Percentiles rank a stretch among this genome's conserved stretches.
phyloP scores from a whole-genome alignment of 208 protist genomes.

The Leishmania major region DNA sequence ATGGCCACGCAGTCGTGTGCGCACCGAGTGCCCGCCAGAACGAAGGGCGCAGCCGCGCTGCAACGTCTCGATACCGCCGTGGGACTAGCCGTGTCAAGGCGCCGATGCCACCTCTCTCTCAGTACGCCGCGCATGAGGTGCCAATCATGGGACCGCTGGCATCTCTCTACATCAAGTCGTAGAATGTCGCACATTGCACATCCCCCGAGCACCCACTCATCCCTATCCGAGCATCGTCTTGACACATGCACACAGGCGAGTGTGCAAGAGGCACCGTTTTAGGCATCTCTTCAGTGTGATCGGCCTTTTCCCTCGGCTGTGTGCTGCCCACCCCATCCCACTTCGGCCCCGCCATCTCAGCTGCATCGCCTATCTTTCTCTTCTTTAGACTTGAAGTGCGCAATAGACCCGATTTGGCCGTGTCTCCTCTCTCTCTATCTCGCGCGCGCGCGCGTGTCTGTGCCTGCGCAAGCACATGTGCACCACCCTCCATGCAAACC shows the following conservation, averaged over 20 bases:
- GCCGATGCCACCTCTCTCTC: background rate
- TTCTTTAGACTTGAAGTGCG: background rate
- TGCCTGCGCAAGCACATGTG: background rate
- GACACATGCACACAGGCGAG: background rate
- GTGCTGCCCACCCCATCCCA: background rate
- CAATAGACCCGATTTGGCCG: background rate
- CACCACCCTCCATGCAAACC: background rate
- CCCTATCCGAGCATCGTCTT: background rate
- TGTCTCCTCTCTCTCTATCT: background rate
- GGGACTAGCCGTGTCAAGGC: slow-evolving; percentile 8
- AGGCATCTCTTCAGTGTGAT: background rate
- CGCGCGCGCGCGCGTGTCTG: too few relatives aligned
- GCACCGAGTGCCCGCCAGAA: background rate
- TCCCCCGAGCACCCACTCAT: background rate
- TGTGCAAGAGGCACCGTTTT: background rate
- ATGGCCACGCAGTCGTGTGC: slow-evolving; percentile 28
- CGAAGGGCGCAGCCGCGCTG: slow-evolving; percentile 20
- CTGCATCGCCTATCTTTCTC: background rate
- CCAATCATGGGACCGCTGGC: slow-evolving; percentile 54
- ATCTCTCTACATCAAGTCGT: slow-evolving; percentile 34
- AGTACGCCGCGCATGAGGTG: slow-evolving; percentile 48
- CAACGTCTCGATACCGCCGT: slow-evolving; percentile 31
- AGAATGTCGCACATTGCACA: background rate
- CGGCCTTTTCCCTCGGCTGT: background rate
- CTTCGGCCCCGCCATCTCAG: background rate